Evolutionary conservation across 176 grass and related monocot species (phyloP).

Genomic region (Calamus simplicifolius): DNA sequence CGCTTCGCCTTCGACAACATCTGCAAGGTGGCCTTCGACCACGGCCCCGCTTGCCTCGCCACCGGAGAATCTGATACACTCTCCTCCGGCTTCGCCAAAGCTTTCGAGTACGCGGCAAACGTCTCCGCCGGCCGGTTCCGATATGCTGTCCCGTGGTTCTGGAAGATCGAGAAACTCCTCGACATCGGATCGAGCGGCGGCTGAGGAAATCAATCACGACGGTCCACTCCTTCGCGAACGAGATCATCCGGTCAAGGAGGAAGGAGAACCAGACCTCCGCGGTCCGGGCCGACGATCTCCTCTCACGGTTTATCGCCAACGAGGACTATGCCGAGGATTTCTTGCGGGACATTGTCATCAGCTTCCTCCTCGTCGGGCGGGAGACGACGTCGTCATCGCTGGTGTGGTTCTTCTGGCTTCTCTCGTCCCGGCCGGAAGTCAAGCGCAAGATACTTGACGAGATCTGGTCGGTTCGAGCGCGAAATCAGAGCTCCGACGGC

Average conservation of each 20-base stretch:
- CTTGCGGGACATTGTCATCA: not conserved
- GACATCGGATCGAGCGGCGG: not conserved
- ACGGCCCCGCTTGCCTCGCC: not conserved
- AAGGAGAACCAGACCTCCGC: not conserved
- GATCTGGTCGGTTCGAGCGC: not conserved
- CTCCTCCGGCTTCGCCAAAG: no score
- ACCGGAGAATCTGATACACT: no score
- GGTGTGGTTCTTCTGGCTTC: slow-evolving; percentile 3
- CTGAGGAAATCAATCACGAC: not conserved
- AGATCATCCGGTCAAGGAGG: not conserved
- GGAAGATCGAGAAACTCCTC: not conserved
- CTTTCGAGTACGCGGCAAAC: no score
- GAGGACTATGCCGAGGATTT: not conserved
- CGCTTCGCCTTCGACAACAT: slow-evolving; percentile 5
- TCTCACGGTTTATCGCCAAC: not conserved
- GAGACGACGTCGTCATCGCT: not conserved
- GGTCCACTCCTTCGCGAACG: not conserved
- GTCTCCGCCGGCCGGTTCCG: no score
- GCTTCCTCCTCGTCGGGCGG: not conserved
- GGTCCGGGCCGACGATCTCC: not conserved
- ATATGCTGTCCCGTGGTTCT: not conserved
- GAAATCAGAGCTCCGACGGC: not conserved
- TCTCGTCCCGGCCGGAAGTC: not conserved
- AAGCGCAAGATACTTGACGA: slow-evolving; percentile 2
- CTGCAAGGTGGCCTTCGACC: not conserved